These are phyloP conservation scores for Phlebiopsis flavidoalba DNA, from an alignment of 768 basidiomycete species.

Conservation along the genomic window DNA sequence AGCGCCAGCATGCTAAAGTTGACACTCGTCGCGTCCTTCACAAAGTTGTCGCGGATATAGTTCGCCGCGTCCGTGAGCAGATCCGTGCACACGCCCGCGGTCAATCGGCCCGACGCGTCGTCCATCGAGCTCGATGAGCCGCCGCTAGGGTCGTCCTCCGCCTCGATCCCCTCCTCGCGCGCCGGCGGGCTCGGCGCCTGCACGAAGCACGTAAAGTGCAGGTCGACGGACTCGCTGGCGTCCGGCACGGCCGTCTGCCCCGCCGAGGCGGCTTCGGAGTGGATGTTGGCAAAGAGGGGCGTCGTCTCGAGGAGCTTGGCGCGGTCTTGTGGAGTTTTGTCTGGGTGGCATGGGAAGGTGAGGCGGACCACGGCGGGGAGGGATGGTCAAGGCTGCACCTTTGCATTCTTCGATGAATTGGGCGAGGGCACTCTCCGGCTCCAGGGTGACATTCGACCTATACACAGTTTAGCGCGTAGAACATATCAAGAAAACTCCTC, in stretches of 20 bases:
- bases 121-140: slow-evolving; percentile 85
- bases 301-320: slow-evolving; percentile 73
- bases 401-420: slow-evolving; percentile 62
- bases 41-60: slow-evolving; percentile 54
- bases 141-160: slow-evolving; percentile 23
- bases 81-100: slow-evolving; percentile 55
- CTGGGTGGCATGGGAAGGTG: slow-evolving; percentile 28
- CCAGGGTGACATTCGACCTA: slow-evolving; percentile 56
- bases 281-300: slow-evolving; percentile 71
- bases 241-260: slow-evolving; percentile 68
- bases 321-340: slow-evolving; percentile 65
- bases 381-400: slow-evolving; percentile 31
- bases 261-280: slow-evolving; percentile 58
- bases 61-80: slow-evolving; percentile 64
- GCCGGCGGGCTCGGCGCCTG: slow-evolving; percentile 46
- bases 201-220: slow-evolving; percentile 89
- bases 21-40: slow-evolving; percentile 47
- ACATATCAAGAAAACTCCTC: neutral
- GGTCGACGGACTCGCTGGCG: slow-evolving; percentile 56
- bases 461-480: neutral
- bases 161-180: slow-evolving; percentile 22
- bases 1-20: slow-evolving; percentile 70
- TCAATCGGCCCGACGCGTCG: slow-evolving; percentile 75
- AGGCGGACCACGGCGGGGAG: neutral
- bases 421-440: slow-evolving; percentile 54